Evolutionary conservation across 2,329 filamentous ascomycete species (phyloP).

Genomic region (Phialophora expanda): DNA sequence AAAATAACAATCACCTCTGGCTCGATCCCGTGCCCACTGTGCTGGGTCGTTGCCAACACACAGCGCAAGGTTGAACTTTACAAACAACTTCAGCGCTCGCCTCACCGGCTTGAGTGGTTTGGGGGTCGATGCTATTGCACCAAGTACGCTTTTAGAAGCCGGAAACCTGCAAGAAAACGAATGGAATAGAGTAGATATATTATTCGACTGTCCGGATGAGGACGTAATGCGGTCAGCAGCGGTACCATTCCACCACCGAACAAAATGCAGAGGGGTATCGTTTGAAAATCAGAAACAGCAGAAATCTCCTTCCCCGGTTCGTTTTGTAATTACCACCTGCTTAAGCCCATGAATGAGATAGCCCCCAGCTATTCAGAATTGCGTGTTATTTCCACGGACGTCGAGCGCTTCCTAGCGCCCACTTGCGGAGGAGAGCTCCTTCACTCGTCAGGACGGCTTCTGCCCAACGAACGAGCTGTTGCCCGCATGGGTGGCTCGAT

Average conservation of each 20-base stretch:
- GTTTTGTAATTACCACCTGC: not conserved
- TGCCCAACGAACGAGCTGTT: constrained; percentile 11
- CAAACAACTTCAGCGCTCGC: not conserved
- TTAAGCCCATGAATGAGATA: not conserved
- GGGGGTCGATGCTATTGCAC: not conserved
- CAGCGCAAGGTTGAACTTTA: not conserved
- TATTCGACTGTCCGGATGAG: not conserved
- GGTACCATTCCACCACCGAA: not conserved
- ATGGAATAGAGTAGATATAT: not conserved
- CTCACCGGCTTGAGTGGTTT: not conserved
- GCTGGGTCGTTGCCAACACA: constrained; percentile 7
- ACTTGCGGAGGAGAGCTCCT: not conserved
- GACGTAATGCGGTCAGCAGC: not conserved
- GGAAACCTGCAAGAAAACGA: not conserved
- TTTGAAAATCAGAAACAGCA: constrained; percentile 4
- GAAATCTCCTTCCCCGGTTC: not conserved
- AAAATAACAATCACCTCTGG: not conserved
- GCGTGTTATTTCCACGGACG: not conserved
- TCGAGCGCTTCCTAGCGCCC: not conserved
- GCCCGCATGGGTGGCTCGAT: constrained; percentile 9
- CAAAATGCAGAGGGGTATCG: constrained; percentile 1
- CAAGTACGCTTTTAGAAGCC: not conserved
- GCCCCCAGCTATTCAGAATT: not conserved
- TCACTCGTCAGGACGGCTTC: constrained; percentile 9
- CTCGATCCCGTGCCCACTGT: not conserved